Conservation (phyloP, 1,284 basidiomycete species). For the Sporisorium graminicola region DNA sequence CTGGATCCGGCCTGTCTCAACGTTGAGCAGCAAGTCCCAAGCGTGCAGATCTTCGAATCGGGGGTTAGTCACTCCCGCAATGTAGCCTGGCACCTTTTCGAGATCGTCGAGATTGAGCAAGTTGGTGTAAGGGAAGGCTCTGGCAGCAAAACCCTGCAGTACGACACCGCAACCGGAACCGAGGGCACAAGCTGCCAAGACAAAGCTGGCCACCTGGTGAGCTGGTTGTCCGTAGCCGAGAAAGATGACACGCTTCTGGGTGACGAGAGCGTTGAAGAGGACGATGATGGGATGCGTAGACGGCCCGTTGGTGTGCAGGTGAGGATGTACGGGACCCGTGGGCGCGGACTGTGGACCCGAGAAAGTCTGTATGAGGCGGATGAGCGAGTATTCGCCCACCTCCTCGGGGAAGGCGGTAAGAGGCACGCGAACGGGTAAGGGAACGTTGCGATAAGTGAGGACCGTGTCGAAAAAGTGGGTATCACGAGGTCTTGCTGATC, state of each 20-base stretch:
- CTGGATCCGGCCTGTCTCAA: conserved; percentile 85
- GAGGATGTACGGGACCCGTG: conserved; percentile 84
- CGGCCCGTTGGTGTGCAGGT: conserved; percentile 91
- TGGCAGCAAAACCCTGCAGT: conserved; percentile 81
- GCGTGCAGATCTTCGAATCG: conserved; percentile 86
- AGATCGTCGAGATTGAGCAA: conserved; percentile 88
- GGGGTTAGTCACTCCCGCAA: conserved; percentile 95
- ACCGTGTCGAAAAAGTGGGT: conserved; percentile 92
- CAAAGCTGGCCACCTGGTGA: conserved; percentile 86
- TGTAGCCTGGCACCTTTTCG: conserved; percentile 87
- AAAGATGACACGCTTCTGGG: conserved; percentile 93
- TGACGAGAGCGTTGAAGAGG: conserved; percentile 92
- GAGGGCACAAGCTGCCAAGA: conserved; percentile 91
- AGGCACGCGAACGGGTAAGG: conserved; percentile 57
- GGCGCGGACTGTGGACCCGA: conserved; percentile 74
- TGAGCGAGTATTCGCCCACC: conserved; percentile 97
- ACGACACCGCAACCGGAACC: conserved; percentile 88
- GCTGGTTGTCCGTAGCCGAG: conserved; percentile 82
- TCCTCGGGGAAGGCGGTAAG: conserved; percentile 76
- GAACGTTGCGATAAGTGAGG: conserved; percentile 75
- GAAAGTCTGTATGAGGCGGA: conserved; percentile 89
- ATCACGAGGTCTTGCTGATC: conserved; percentile 74
- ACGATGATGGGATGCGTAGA: conserved; percentile 92
- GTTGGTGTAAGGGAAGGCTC: conserved; percentile 94
- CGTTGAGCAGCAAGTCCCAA: conserved; percentile 94